phyloP scores from a whole-genome alignment of 2,329 filamentous ascomycete genomes.

The Spiromastix sp. region DNA sequence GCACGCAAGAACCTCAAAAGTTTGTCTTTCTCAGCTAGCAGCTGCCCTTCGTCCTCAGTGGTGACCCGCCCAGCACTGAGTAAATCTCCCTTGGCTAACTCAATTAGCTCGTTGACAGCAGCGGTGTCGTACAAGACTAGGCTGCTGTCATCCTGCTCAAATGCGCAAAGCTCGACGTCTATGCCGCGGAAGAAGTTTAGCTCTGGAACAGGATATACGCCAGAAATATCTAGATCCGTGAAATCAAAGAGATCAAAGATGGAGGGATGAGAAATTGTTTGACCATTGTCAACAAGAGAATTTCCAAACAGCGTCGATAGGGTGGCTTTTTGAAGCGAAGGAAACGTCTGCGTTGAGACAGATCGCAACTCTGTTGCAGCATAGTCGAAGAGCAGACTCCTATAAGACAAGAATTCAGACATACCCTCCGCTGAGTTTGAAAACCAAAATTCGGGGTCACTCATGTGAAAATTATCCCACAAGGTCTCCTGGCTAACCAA shows the following conservation, averaged over 20 bases:
- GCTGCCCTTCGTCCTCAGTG: conserved; percentile 30
- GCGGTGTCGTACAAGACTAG: conserved; percentile 54
- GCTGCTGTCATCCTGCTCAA: conserved; percentile 44
- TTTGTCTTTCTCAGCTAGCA: conserved; percentile 28
- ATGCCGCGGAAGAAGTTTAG: conserved; percentile 55
- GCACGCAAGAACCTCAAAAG: conserved; percentile 29
- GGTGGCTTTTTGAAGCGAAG: conserved; percentile 58
- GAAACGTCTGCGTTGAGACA: conserved; percentile 59
- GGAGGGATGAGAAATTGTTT: conserved; percentile 57
- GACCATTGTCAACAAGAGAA: conserved; percentile 55
- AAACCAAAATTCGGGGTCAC: conserved; percentile 56
- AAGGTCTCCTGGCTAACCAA: conserved; percentile 57
- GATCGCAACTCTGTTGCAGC: conserved; percentile 74
- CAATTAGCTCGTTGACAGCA: conserved; percentile 62
- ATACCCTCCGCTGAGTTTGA: conserved; percentile 58
- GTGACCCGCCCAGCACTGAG: conserved; percentile 34
- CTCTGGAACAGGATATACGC: conserved; percentile 38
- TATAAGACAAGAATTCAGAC: conserved; percentile 65
- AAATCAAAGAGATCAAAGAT: conserved; percentile 95
- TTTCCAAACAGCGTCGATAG: conserved; percentile 60
- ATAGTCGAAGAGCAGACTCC: conserved; percentile 74
- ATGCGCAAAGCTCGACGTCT: conserved; percentile 55
- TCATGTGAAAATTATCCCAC: conserved; percentile 62
- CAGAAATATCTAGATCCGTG: conserved; percentile 52
- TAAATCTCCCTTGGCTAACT: conserved; percentile 37